Evolutionary conservation across 108 stramenopile species (phyloP).

Genomic region (Pseudonitzschia multiseries): DNA sequence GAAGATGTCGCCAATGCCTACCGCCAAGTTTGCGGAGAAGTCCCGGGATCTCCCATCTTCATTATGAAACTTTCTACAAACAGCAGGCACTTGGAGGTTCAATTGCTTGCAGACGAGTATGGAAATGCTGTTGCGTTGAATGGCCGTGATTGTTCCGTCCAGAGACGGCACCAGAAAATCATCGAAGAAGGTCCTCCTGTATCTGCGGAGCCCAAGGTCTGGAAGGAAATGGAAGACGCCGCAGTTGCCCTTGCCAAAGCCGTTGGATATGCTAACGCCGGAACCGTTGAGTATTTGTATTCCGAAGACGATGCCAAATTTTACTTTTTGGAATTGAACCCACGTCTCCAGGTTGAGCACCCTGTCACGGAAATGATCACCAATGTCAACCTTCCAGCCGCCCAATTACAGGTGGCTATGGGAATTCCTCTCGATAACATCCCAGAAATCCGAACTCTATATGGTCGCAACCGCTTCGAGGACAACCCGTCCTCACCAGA

Average conservation of each 20-base stretch:
- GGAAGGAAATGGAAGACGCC: constrained; percentile 95
- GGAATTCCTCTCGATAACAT: constrained; percentile 97
- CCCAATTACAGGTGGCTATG: constrained; percentile 99
- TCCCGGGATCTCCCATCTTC: constrained; percentile 98
- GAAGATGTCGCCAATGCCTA: constrained; percentile 89
- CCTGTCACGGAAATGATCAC: constrained; percentile 99
- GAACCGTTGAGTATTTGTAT: constrained; percentile 99
- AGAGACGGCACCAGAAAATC: constrained; percentile 98
- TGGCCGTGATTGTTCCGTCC: constrained; percentile 99
- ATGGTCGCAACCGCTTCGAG: constrained; percentile 87
- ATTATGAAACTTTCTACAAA: constrained; percentile 92
- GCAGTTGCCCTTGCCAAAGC: constrained; percentile 96
- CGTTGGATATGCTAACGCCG: constrained; percentile 97
- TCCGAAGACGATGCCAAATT: constrained; percentile 89
- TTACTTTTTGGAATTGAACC: constrained; percentile 99
- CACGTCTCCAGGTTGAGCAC: constrained; percentile 98
- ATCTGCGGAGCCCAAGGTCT: constrained; percentile 90
- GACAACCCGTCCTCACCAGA: constrained; percentile 61
- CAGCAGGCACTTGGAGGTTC: constrained; percentile 98
- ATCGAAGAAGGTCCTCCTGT: constrained; percentile 99
- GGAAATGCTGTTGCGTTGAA: constrained; percentile 97
- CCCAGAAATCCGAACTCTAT: constrained; percentile 93
- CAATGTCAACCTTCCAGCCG: constrained; percentile 94
- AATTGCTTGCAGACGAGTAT: constrained; percentile 96
- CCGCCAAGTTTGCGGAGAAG: constrained; percentile 97